Evolutionary conservation across 1,284 basidiomycete species (phyloP), one percentile per base, ranked within the genome.

Genomic region (Fomitopsis palustris): DNA sequence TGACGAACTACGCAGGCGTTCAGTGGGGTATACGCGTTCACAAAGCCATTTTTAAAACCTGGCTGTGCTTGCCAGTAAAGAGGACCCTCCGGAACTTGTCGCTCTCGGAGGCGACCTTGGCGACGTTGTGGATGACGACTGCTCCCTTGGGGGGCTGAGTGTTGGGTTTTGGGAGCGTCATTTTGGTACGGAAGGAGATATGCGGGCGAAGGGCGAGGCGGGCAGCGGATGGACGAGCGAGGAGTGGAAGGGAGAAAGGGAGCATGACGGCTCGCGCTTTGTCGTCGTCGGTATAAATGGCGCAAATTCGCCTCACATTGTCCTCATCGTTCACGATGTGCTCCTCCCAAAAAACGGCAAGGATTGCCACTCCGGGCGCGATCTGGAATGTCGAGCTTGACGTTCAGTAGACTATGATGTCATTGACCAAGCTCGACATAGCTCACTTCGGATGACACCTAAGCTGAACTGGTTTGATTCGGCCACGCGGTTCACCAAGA

Each of bases 31-130:
- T 56, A 33, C 37, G 55, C 41, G 31, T 14, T 21, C 9, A n/a
- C n/a, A 19, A 29, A 47, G 12, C 16, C 33, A 56, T 17, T 12
- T 25, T 21, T 17, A 10, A 12, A n/a, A 69, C 70, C 65, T 72
- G 70, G 54, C 70, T 72, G 58, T 70, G 69, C 14, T 64, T 58
- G 6, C 70, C 70, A 2, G 70, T 72, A 67, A 68, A 72, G 33
- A 72, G 56, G 7, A 72, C 70, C 31, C 69, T 62, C 38, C 70
- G 56, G 59, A 72, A 72, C 62, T 72, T 72, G 56, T 66, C 65
- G 56, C 66, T 72, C 27, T 64, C 62, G 19, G 66, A 65, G 10
- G 69, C 69, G 54, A 70, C 49, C 38, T 66, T 57, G 39, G 58
- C 51, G 41, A 72, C 33, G 55, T 70, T 69, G 55, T 62, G 65